Conservation (phyloP, 1,284 basidiomycete species). For the Malassezia globosa region DNA sequence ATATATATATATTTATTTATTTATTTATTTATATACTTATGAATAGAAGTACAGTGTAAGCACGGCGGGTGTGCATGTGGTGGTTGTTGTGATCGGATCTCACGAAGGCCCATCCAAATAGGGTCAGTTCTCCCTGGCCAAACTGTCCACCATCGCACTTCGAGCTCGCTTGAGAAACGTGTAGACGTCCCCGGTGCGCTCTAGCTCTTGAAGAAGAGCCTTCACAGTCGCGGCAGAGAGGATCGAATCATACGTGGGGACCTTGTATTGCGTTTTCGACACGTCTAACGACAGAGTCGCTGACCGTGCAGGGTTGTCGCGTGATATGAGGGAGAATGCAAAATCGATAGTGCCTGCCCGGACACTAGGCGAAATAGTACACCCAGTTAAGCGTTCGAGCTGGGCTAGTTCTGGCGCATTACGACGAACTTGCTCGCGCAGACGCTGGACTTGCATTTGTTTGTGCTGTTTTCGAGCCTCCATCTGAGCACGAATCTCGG, state of each 20-base stretch:
- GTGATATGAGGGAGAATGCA: slow-evolving; percentile 2
- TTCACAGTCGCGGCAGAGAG: slow-evolving; percentile 12
- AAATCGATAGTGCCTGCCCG: slow-evolving; percentile 1
- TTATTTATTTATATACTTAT: too few relatives aligned
- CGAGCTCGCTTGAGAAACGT: slow-evolving; percentile 21
- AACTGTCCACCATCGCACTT: slow-evolving; percentile 2
- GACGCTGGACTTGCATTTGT: slow-evolving; percentile 20
- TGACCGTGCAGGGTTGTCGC: slow-evolving; percentile 13
- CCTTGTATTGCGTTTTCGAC: slow-evolving; percentile 1
- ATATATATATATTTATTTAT: too few relatives aligned
- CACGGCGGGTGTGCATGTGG: too few relatives aligned
- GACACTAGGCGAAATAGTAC: slow-evolving; percentile 20
- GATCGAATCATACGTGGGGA: slow-evolving; percentile 3
- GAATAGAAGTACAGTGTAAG: too few relatives aligned
- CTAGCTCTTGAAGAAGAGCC: slow-evolving; percentile 23
- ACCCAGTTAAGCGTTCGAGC: slow-evolving; percentile 27
- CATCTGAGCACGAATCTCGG: slow-evolving; percentile 24
- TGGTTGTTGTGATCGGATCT: too few relatives aligned
- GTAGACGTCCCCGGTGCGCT: slow-evolving; percentile 27
- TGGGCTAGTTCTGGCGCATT: slow-evolving; percentile 32
- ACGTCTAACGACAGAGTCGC: slow-evolving; percentile 13
- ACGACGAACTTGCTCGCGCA: slow-evolving; percentile 26
- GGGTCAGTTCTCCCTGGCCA: not conserved
- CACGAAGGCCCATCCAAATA: too few relatives aligned
- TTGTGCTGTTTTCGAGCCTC: slow-evolving; percentile 25